Percentiles rank a stretch among this genome's conserved stretches.
These are phyloP conservation scores for Crithidia mellificae DNA, from an alignment of 208 protist species.

Conservation along the genomic window DNA sequence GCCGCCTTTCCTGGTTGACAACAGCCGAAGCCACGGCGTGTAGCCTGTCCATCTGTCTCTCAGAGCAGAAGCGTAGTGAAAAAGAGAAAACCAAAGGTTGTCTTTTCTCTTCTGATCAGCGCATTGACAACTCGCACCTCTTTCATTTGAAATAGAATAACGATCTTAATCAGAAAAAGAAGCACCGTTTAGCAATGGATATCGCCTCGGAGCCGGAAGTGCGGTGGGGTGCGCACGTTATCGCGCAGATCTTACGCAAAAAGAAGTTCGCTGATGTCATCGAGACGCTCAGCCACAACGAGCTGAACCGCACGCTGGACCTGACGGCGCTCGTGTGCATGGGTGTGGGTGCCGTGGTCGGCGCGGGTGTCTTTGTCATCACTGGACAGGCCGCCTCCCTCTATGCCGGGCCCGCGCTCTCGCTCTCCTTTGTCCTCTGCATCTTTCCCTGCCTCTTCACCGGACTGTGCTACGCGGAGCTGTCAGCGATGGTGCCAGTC, in stretches of 20 bases:
- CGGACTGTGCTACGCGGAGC: slow-evolving; percentile 24
- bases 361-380: slow-evolving; percentile 22
- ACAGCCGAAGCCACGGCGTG: too few relatives aligned
- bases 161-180: too few relatives aligned
- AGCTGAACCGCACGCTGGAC: slow-evolving; percentile 20
- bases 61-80: too few relatives aligned
- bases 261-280: slow-evolving; percentile 18
- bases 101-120: too few relatives aligned
- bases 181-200: slow-evolving; percentile 1
- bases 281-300: slow-evolving; percentile 11
- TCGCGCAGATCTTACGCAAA: slow-evolving; percentile 18
- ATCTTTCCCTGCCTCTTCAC: slow-evolving; percentile 27
- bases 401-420: slow-evolving; percentile 17
- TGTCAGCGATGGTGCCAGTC: slow-evolving; percentile 20
- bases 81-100: too few relatives aligned
- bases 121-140: not conserved
- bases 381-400: slow-evolving; percentile 21
- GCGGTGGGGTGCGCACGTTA: slow-evolving; percentile 11
- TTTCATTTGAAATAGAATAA: not conserved
- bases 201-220: slow-evolving; percentile 12
- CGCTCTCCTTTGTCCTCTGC: slow-evolving; percentile 22
- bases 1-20: too few relatives aligned
- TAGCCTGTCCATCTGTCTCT: too few relatives aligned
- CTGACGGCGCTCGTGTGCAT: slow-evolving; percentile 24
- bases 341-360: slow-evolving; percentile 20